Evolutionary conservation across 139 green algal species (phyloP).

Genomic region (Tetradesmus lagerheimii): DNA sequence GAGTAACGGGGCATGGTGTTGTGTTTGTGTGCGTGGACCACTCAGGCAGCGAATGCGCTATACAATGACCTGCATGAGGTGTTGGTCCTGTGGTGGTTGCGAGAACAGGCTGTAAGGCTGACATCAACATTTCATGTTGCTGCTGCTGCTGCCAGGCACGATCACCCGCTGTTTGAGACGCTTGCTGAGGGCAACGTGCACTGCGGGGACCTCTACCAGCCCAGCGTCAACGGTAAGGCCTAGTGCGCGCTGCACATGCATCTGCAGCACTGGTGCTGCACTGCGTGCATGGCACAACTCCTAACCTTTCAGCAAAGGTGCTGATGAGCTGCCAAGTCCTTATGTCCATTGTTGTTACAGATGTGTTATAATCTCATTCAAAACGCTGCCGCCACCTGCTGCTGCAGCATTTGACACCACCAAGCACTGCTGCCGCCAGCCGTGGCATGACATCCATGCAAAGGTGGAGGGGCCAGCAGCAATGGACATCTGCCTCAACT

Average conservation of each 20-base stretch:
- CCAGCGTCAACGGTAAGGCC: slow-evolving; percentile 42
- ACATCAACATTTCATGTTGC: neutral
- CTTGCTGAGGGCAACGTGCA: slow-evolving; percentile 43
- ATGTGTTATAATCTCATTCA: no score
- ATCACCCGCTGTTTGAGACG: slow-evolving; percentile 62
- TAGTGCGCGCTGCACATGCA: neutral
- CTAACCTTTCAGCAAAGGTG: no score
- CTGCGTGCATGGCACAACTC: no score
- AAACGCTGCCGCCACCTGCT: neutral
- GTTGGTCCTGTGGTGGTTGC: no score
- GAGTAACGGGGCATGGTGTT: no score
- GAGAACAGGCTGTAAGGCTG: no score
- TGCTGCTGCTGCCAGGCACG: slow-evolving; percentile 3
- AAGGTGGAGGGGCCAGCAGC: slow-evolving; percentile 64
- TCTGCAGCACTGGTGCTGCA: neutral
- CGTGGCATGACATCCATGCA: slow-evolving; percentile 81
- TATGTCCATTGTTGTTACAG: no score
- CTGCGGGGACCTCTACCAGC: slow-evolving; percentile 62
- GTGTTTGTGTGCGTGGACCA: no score
- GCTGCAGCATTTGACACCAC: slow-evolving; percentile 5
- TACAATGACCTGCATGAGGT: no score
- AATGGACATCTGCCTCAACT: slow-evolving; percentile 44
- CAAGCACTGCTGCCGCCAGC: slow-evolving; percentile 55
- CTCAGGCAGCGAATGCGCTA: no score
- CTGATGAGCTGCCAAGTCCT: no score